Conservation (phyloP, 306 rosid species). For the Urtica urens region DNA sequence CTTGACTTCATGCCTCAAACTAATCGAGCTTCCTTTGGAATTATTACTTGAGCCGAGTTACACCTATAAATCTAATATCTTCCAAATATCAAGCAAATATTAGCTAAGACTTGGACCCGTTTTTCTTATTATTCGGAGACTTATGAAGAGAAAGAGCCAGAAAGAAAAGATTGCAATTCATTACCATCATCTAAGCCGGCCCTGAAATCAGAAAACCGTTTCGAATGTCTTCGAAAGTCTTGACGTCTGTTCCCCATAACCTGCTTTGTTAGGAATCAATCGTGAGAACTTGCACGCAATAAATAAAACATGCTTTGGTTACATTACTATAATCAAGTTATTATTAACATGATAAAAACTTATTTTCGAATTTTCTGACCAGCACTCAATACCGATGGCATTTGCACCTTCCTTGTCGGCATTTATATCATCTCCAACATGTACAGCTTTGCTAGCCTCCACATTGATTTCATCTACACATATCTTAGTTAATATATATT, state of each 20-base stretch:
- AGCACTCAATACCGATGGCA: conserved; percentile 73
- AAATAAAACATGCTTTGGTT: neutral
- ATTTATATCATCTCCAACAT: conserved; percentile 74
- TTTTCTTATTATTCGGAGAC: too few relatives aligned
- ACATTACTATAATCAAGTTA: neutral
- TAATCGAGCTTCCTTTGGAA: too few relatives aligned
- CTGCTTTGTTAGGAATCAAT: conserved; percentile 30
- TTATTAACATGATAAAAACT: neutral
- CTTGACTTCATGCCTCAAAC: too few relatives aligned
- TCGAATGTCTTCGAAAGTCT: conserved; percentile 53
- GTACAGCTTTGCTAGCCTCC: conserved; percentile 61
- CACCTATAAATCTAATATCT: too few relatives aligned
- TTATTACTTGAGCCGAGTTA: too few relatives aligned
- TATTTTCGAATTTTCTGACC: conserved; percentile 36
- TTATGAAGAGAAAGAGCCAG: too few relatives aligned
- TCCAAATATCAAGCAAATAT: too few relatives aligned
- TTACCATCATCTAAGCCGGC: too few relatives aligned
- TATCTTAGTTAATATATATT: too few relatives aligned
- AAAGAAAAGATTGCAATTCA: too few relatives aligned
- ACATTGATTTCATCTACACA: conserved; percentile 54
- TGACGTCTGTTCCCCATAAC: conserved; percentile 85
- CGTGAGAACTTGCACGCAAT: conserved; percentile 1
- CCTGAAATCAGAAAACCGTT: conserved; percentile 33
- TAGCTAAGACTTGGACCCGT: too few relatives aligned
- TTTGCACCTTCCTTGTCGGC: conserved; percentile 76